Evolutionary conservation across 2,329 filamentous ascomycete species (phyloP), one percentile per base, ranked within the genome.

Genomic region (Phyllosticta citriasiana): DNA sequence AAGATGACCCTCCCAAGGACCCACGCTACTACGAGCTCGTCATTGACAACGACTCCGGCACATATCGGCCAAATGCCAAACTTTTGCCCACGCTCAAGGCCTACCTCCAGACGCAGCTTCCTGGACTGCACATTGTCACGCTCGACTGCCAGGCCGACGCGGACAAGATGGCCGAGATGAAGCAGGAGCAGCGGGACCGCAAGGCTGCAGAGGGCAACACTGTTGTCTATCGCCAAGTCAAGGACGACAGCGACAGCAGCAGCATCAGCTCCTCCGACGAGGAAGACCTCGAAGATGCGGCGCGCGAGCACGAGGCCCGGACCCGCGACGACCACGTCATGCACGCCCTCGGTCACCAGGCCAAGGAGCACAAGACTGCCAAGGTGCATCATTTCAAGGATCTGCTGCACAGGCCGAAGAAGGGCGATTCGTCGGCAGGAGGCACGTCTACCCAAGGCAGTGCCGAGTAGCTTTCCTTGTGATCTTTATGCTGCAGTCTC

Each of bases 41-140:
- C 65, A 97, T 97, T 69, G 93, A 97, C 77, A 97, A 97, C 69
- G 93, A 96, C 74, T 91, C 87, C 60, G 93, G 93, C 10, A 97
- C 93, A 0, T 97, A 97, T 73, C 84, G 93, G 0, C 93, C 93
- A 0, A 91, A 95, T 69, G 88, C 88, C 61, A 81, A 85, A 10
- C 80, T 89, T 9, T 81, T 97, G 1, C 88, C 89, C 0, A 72
- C 86, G 0, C 79, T 97, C 1, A 85, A 87, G 58, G 70, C 78
- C 10, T 96, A 91, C 70, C 75, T 97, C 2, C 77, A 85, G 33
- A 74, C 73, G 25, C 91, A 93, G 66, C 85, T 97, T 35, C 89
- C 89, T 0, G 91, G 89, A 0, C 76, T 97, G 0, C 84, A 88
- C 57, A 79, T 96, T 54, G 79, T 86, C 0, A 84, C 84, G 0